Conservation (phyloP, 139 green algal species). For the Chlamydomonas applanata region DNA sequence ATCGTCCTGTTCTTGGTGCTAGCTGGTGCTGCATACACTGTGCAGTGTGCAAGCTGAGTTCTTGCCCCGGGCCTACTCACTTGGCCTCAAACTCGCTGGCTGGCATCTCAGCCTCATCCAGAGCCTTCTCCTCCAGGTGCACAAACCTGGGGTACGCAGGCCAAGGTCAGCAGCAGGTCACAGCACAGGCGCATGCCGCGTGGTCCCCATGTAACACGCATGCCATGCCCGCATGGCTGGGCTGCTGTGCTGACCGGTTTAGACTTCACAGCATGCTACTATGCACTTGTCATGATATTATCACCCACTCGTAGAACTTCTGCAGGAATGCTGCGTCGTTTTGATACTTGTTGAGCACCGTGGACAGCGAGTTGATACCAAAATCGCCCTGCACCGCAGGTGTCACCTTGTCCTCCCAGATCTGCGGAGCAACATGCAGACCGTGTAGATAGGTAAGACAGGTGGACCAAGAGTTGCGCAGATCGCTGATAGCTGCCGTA, state of each 20-base stretch:
- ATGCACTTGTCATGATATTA: too few relatives aligned
- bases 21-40: too few relatives aligned
- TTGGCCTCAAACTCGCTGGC: constrained; percentile 5
- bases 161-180: background rate
- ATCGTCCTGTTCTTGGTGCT: too few relatives aligned
- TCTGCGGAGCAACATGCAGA: too few relatives aligned
- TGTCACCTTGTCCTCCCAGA: constrained; percentile 4
- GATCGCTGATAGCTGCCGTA: too few relatives aligned
- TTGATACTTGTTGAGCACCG: background rate
- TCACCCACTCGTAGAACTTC: background rate
- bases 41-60: too few relatives aligned
- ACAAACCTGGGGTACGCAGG: constrained; percentile 10
- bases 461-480: too few relatives aligned
- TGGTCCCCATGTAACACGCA: background rate
- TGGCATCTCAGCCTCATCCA: constrained; percentile 24
- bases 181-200: too few relatives aligned
- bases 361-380: background rate
- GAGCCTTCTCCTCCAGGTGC: constrained; percentile 17
- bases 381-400: constrained; percentile 6
- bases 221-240: background rate
- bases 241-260: background rate
- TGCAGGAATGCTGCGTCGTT: background rate
- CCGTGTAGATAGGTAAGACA: too few relatives aligned
- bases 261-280: too few relatives aligned
- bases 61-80: constrained; percentile 9